phyloP scores from a whole-genome alignment of 2,329 filamentous ascomycete species.

The Nannizziopsis arthrosporioides region DNA sequence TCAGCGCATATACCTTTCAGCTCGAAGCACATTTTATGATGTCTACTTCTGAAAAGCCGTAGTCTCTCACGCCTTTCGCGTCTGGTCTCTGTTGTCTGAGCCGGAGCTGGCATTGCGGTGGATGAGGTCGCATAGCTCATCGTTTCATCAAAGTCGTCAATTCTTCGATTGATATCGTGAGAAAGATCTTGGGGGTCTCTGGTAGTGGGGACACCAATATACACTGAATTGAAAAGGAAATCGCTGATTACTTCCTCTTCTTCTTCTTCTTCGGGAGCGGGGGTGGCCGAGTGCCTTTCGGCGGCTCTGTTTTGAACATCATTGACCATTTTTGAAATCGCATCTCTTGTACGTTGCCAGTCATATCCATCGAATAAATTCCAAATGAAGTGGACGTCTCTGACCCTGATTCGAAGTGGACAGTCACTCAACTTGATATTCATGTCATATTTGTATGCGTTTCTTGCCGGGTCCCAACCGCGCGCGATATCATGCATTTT shows the following conservation, averaged over 20 bases:
- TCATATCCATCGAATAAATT: constrained; percentile 97
- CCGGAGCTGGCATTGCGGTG: constrained; percentile 31
- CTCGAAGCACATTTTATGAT: constrained; percentile 93
- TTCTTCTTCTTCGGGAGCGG: constrained; percentile 56
- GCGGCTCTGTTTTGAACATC: constrained; percentile 74
- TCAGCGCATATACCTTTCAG: constrained; percentile 74
- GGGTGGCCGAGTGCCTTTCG: constrained; percentile 53
- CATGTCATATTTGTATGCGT: constrained; percentile 59
- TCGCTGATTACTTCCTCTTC: constrained; percentile 85
- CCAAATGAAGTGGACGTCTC: constrained; percentile 91
- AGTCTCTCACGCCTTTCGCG: constrained; percentile 52
- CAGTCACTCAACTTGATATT: constrained; percentile 50
- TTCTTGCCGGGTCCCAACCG: constrained; percentile 67
- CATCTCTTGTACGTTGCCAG: constrained; percentile 76
- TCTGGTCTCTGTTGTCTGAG: constrained; percentile 26
- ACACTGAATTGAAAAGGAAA: constrained; percentile 96
- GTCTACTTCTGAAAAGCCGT: constrained; percentile 69
- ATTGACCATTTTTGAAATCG: constrained; percentile 77
- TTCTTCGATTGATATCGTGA: constrained; percentile 71
- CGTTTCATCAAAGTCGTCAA: constrained; percentile 84
- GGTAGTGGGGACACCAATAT: constrained; percentile 82
- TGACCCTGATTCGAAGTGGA: constrained; percentile 64
- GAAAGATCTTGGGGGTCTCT: constrained; percentile 72
- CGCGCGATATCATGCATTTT: constrained; percentile 56
- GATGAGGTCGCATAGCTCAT: constrained; percentile 74